Evolutionary conservation across 805 yeast species (phyloP), one percentile per base, ranked within the genome.

Genomic region (Grigorovia humatica): DNA sequence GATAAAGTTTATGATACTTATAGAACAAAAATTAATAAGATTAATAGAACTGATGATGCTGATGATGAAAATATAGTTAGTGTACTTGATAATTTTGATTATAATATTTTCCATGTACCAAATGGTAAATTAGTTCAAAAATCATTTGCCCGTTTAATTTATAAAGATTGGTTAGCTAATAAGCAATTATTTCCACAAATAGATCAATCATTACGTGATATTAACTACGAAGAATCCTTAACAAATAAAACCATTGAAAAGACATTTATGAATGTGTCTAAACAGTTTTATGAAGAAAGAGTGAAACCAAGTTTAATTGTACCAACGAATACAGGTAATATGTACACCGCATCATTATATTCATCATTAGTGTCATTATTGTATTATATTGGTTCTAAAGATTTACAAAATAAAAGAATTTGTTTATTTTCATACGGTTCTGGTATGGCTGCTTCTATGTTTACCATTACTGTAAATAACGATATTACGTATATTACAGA

Each of bases 391-490:
- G 90, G 88, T 45, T 77, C 79, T 51, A 93, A 83, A 46, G 72
- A 78, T 51, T 77, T 91, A 61, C 88, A 83, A 70, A 79, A 79
- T 62, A 88, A 89, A 76, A 81, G 96, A 70, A 77, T 93, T 64
- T 95, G 96, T 61, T 68, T 90, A 62, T 93, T 90, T 76, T 93
- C 99, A 19, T 93, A 93, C 71, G 99, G 99, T 60, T 91, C 98
- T 15, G 99, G 99, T 65, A 80, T 93, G 56, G 99, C 99, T 46
- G 78, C 98, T 17, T 81, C 96, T 43, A 74, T 93, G 71, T 86
- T 80, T 73, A 84, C 96, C 45, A 81, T 83, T 58, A 79, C 74
- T 56, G 87, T 93, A 55, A 79, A 76, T 57, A 96, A 95, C 53
- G 98, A 93, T 70, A 75, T 90, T 55, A 72, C 85, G 30, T 60